Percentiles rank a stretch among this genome's conserved stretches.
Evolutionary conservation across 768 basidiomycete genomes (phyloP).

Genomic region (Lepiota venenata): DNA sequence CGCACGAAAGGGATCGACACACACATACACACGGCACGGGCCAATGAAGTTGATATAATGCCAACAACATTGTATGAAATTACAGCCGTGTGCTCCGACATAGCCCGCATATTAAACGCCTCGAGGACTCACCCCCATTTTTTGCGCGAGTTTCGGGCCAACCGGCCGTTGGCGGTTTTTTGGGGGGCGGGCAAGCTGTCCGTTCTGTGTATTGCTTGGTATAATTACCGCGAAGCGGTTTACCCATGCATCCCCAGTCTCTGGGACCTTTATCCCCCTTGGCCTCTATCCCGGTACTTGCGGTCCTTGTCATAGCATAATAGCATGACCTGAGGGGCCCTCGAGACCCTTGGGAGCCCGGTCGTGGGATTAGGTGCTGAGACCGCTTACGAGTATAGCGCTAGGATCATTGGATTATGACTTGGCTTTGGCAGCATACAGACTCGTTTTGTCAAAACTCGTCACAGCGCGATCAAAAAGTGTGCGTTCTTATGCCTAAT

Average conservation of each 20-base stretch:
- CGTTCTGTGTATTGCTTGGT: no score
- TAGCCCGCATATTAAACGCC: neutral
- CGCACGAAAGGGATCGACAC: neutral
- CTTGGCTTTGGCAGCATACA: neutral
- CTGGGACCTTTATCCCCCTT: no score
- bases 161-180: no score
- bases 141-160: no score
- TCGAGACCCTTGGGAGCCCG: no score
- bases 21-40: no score
- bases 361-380: neutral
- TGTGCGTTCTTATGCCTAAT: neutral
- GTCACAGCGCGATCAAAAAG: slow-evolving; percentile 2
- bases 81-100: neutral
- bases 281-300: neutral
- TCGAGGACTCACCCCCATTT: neutral
- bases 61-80: no score
- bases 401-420: slow-evolving; percentile 2
- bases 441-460: neutral
- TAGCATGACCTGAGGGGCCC: slow-evolving; percentile 5
- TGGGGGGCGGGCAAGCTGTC: no score
- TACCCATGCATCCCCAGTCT: no score
- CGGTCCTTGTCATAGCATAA: neutral
- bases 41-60: no score
- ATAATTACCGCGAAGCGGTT: no score
- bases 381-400: neutral